phyloP scores from a whole-genome alignment of 257 asterid species.

The Leonotis leonurus region DNA sequence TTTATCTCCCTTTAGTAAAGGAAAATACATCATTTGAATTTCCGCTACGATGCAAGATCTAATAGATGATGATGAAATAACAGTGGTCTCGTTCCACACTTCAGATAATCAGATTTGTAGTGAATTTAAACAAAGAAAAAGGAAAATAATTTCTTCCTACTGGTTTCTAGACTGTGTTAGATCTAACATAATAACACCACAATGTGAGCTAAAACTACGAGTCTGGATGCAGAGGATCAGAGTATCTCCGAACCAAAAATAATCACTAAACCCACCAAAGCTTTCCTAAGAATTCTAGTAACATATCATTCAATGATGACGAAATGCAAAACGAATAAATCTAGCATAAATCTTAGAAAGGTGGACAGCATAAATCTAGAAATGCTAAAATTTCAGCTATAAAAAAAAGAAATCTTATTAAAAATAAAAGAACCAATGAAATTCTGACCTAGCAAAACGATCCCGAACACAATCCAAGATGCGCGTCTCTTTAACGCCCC shows the following conservation, averaged over 20 bases:
- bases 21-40: not conserved
- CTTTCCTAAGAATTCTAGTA: not conserved
- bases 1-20: not conserved
- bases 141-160: not conserved
- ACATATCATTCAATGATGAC: not conserved
- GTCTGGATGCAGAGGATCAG: not conserved
- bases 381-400: constrained; percentile 7
- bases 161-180: not conserved
- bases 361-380: too few species aligned
- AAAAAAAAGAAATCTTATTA: not conserved
- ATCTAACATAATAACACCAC: constrained; percentile 10
- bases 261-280: not conserved
- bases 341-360: too few species aligned
- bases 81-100: not conserved
- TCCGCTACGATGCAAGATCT: not conserved
- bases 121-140: not conserved
- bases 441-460: constrained; percentile 58
- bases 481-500: constrained; percentile 46
- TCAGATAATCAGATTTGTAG: not conserved
- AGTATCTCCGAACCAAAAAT: not conserved
- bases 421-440: not conserved
- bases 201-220: not conserved
- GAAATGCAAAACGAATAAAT: not conserved
- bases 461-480: constrained; percentile 36
- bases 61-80: not conserved